phyloP scores from a whole-genome alignment of 768 basidiomycete species.

The Pisolithus microcarpus region DNA sequence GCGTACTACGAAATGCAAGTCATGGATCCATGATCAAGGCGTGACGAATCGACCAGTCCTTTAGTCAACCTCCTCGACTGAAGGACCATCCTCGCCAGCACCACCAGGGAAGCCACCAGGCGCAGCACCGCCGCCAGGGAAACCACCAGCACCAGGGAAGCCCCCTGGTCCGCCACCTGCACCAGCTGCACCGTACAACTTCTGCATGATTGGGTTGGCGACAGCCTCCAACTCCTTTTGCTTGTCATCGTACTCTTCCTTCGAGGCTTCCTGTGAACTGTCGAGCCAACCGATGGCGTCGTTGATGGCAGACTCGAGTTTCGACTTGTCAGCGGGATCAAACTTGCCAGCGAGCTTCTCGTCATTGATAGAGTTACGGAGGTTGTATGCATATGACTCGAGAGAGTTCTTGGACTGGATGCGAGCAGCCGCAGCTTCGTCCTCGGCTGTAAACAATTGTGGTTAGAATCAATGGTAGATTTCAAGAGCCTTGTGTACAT shows the following conservation, averaged over 20 bases:
- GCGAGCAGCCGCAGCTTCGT: conserved; percentile 77
- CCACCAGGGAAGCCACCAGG: conserved; percentile 69
- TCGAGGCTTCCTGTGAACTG: conserved; percentile 78
- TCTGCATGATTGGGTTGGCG: conserved; percentile 71
- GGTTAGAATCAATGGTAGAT: conserved; percentile 5
- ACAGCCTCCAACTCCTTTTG: conserved; percentile 89
- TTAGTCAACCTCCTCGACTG: conserved; percentile 88
- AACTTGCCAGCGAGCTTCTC: conserved; percentile 87
- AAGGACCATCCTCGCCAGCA: conserved; percentile 73
- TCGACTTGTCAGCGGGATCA: conserved; percentile 76
- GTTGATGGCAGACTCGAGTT: conserved; percentile 74
- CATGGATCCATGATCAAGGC: conserved; percentile 12
- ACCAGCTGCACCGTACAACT: conserved; percentile 58
- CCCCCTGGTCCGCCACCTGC: conserved; percentile 37
- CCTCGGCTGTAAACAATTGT: conserved; percentile 49
- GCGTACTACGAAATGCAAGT: conserved; percentile 14
- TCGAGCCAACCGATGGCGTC: conserved; percentile 86
- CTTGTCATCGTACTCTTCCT: conserved; percentile 88
- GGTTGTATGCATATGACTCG: conserved; percentile 93
- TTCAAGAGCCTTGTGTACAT: conserved; percentile 18
- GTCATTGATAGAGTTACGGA: conserved; percentile 81
- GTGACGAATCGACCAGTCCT: conserved; percentile 11
- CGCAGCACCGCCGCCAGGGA: conserved; percentile 47
- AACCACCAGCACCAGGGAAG: conserved; percentile 25
- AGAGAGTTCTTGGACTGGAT: conserved; percentile 86